Percentiles rank a stretch among this genome's conserved stretches.
phyloP scores from a whole-genome alignment of 352 stramenopile species.

The Globisporangium cederbergense region DNA sequence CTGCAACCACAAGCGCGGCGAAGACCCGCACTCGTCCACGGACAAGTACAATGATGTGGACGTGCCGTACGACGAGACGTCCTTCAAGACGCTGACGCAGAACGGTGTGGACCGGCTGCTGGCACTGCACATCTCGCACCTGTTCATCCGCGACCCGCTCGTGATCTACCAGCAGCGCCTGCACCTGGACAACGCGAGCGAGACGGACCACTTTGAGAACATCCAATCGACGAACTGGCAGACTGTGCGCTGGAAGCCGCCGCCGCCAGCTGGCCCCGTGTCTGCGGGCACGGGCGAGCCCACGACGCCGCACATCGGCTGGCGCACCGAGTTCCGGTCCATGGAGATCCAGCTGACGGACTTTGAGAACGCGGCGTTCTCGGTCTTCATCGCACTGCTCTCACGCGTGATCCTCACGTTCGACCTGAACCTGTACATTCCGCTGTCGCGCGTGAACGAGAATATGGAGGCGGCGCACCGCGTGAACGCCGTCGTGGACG shows the following conservation, averaged over 20 bases:
- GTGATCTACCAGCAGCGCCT: conserved; percentile 93
- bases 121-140: conserved; percentile 96
- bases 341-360: conserved; percentile 99
- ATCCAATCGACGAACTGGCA: conserved; percentile 99
- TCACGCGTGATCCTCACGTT: conserved; percentile 99
- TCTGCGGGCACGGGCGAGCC: conserved; percentile 22
- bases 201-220: conserved; percentile 98
- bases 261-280: conserved; percentile 83
- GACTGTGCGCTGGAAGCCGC: conserved; percentile 99
- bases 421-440: conserved; percentile 99
- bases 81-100: conserved; percentile 88
- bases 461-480: conserved; percentile 99
- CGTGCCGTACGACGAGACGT: conserved; percentile 93
- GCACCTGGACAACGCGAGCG: conserved; percentile 74
- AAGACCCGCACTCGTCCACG: conserved; percentile 68
- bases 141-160: conserved; percentile 98
- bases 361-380: conserved; percentile 99
- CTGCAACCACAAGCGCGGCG: conserved; percentile 86
- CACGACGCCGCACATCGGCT: conserved; percentile 65
- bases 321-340: conserved; percentile 93
- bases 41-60: conserved; percentile 94
- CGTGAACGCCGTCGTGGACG: conserved; percentile 91
- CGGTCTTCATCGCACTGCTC: conserved; percentile 97
- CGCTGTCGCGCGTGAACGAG: conserved; percentile 96
- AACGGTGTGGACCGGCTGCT: conserved; percentile 95